These are phyloP conservation scores for Cadophora luteo-olivacea DNA, from an alignment of 2,329 filamentous ascomycete genomes.

Conservation along the genomic window DNA sequence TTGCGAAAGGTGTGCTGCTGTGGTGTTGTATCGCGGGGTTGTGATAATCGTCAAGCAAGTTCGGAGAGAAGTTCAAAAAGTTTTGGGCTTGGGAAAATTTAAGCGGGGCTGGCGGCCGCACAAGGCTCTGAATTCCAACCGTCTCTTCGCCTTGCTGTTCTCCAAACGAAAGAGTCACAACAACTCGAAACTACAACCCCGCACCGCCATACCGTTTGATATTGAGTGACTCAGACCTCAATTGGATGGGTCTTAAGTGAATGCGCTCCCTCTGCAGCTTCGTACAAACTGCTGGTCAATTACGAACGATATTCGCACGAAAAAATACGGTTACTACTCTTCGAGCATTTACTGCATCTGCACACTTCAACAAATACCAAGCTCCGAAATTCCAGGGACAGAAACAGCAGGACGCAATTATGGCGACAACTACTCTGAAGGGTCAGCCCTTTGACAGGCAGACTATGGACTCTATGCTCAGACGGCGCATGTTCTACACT, in stretches of 20 bases:
- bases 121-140: constrained; percentile 23
- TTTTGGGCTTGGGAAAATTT: constrained; percentile 26
- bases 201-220: constrained; percentile 13
- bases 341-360: constrained; percentile 48
- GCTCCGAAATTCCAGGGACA: constrained; percentile 40
- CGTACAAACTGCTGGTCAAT: constrained; percentile 44
- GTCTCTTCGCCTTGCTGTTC: neutral
- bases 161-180: constrained; percentile 29
- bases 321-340: constrained; percentile 25
- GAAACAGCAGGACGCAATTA: constrained; percentile 48
- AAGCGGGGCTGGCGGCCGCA: constrained; percentile 22
- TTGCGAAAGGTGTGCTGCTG: constrained; percentile 40
- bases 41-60: constrained; percentile 14
- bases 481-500: constrained; percentile 91
- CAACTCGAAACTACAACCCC: constrained; percentile 25
- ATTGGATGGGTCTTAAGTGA: constrained; percentile 40
- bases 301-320: constrained; percentile 19
- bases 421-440: constrained; percentile 79
- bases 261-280: constrained; percentile 50
- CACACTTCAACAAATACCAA: constrained; percentile 45
- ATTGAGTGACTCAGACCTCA: constrained; percentile 35
- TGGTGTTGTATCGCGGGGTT: constrained; percentile 32
- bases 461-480: constrained; percentile 83
- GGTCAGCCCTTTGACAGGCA: constrained; percentile 88
- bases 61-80: constrained; percentile 20